A percentile compares a stretch with the other conserved stretches of the same genome.
Evolutionary conservation across 129 eudicot species (phyloP).

Genomic region (Helianthus tuberosus): DNA sequence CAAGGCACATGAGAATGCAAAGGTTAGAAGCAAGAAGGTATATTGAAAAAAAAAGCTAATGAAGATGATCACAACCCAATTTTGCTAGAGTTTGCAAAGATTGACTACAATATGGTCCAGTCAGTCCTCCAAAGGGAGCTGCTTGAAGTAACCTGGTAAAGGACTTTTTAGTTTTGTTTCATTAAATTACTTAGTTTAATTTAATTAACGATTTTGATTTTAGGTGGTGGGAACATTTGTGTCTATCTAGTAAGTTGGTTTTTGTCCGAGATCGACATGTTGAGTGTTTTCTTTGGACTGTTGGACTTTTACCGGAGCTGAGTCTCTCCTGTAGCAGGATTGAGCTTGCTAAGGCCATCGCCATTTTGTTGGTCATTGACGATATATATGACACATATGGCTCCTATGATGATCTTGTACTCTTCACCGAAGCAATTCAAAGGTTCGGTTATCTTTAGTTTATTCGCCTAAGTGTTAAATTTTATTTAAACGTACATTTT

Average conservation of each 20-base stretch:
- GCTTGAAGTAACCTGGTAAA: conserved; percentile 48
- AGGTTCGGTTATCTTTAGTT: conserved; percentile 34
- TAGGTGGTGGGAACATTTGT: conserved; percentile 66
- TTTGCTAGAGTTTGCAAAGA: conserved; percentile 54
- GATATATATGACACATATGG: conserved; percentile 63
- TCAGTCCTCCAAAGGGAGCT: conserved; percentile 51
- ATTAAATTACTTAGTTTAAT: background rate
- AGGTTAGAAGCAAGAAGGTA: conserved; percentile 54
- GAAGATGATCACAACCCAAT: conserved; percentile 31
- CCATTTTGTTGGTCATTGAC: conserved; percentile 50
- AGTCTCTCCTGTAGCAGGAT: conserved; percentile 40
- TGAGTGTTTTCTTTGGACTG: conserved; percentile 59
- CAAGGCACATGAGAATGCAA: conserved; percentile 57
- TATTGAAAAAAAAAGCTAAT: conserved; percentile 44
- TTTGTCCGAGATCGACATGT: conserved; percentile 55
- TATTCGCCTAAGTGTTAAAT: background rate
- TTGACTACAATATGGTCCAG: conserved; percentile 58
- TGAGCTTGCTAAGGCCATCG: conserved; percentile 46
- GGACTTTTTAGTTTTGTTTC: background rate
- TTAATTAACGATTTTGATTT: background rate
- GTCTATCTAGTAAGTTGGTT: conserved; percentile 35
- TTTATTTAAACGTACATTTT: background rate
- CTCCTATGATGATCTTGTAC: conserved; percentile 49
- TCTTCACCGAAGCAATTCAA: conserved; percentile 52
- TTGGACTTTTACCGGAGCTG: conserved; percentile 48